These are phyloP conservation scores for Lichtheimia ornata DNA, from an alignment of 371 early-diverging fungal species.

Conservation along the genomic window DNA sequence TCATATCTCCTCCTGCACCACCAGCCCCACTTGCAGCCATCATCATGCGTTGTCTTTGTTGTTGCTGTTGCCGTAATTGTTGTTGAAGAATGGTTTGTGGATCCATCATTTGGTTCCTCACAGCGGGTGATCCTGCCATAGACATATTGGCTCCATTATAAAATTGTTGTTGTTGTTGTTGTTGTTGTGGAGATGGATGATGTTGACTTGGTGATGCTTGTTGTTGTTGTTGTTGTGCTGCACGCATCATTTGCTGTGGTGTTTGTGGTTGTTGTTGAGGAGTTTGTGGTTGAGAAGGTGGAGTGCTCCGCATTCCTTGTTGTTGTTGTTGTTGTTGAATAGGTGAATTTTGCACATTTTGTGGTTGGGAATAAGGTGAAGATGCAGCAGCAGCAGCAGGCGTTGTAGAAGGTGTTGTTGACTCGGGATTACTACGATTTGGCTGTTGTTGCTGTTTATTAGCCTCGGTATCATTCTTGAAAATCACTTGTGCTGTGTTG, in stretches of 20 bases:
- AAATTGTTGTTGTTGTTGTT: constrained; percentile 12
- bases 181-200: constrained; percentile 5
- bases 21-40: constrained; percentile 6
- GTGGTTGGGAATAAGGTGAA: constrained; percentile 2
- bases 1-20: constrained; percentile 16
- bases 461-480: constrained; percentile 15
- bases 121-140: constrained; percentile 10
- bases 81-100: constrained; percentile 13
- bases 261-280: constrained; percentile 16
- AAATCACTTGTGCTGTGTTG: constrained; percentile 32
- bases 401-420: background rate
- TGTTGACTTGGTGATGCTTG: constrained; percentile 9
- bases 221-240: constrained; percentile 3
- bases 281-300: constrained; percentile 17
- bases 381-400: constrained; percentile 1
- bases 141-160: constrained; percentile 12
- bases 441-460: constrained; percentile 21
- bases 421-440: background rate
- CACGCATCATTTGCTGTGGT: constrained; percentile 12
- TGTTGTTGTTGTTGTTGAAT: constrained; percentile 25
- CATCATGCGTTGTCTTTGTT: constrained; percentile 8
- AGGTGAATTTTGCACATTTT: background rate
- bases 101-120: constrained; percentile 10
- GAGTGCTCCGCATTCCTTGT: constrained; percentile 13
- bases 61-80: constrained; percentile 15